Conservation (phyloP, 805 yeast species). For the Citeromyces matritensis region DNA sequence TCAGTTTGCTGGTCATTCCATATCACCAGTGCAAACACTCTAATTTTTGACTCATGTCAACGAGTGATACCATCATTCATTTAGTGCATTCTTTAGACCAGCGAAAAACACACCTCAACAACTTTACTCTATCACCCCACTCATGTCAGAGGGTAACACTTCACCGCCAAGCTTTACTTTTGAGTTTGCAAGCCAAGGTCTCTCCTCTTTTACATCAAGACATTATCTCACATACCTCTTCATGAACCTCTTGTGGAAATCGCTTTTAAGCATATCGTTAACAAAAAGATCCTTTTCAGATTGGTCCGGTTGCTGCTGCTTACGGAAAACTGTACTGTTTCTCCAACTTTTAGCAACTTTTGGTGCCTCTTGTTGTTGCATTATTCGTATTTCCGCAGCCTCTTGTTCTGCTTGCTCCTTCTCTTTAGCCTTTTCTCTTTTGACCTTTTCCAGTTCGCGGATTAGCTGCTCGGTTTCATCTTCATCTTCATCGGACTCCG, state of each 20-base stretch:
- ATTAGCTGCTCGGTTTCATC: conserved; percentile 40
- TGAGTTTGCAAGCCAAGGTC: no score
- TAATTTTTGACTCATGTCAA: no score
- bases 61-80: no score
- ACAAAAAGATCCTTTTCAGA: conserved; percentile 9
- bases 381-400: conserved; percentile 8
- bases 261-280: conserved; percentile 19
- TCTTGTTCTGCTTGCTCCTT: conserved; percentile 12
- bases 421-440: conserved; percentile 15
- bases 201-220: no score
- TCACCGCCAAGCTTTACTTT: no score
- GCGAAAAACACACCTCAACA: no score
- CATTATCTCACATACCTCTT: conserved; percentile 18
- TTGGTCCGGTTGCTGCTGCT: conserved; percentile 11
- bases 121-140: no score
- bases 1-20: no score
- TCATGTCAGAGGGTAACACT: no score
- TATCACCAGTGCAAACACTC: no score
- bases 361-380: conserved; percentile 3
- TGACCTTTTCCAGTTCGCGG: conserved; percentile 21
- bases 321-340: conserved; percentile 14
- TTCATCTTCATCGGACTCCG: conserved; percentile 22
- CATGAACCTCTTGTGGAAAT: conserved; percentile 24
- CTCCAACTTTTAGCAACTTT: conserved; percentile 15
- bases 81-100: no score